These are phyloP conservation scores for Fennellomyces sp. DNA, from an alignment of 371 early-diverging fungal species.

Conservation along the genomic window DNA sequence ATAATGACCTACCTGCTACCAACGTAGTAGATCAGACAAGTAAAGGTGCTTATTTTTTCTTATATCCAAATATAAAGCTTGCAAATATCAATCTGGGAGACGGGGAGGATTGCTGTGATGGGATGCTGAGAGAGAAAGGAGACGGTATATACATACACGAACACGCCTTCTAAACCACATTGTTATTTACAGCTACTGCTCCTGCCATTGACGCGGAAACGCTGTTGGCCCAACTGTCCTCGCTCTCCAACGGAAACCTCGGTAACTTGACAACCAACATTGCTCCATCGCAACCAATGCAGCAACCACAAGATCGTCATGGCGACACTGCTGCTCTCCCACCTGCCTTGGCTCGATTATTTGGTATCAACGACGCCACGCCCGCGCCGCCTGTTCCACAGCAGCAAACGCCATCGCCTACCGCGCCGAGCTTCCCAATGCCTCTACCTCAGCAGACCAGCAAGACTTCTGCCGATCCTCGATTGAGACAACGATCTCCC, in stretches of 20 bases:
- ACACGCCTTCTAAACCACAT: not conserved
- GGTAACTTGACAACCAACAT: slow-evolving; percentile 23
- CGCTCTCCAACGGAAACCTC: slow-evolving; percentile 29
- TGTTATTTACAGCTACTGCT: slow-evolving; percentile 1
- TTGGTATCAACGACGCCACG: slow-evolving; percentile 31
- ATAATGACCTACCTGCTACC: slow-evolving; percentile 15
- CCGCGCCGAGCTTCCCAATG: not conserved
- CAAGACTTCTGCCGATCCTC: slow-evolving; percentile 2
- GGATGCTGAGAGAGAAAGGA: not conserved
- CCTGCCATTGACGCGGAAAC: slow-evolving; percentile 34
- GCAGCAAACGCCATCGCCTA: not conserved
- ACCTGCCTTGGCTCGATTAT: slow-evolving; percentile 36
- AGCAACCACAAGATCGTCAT: not conserved
- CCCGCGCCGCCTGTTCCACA: slow-evolving; percentile 7
- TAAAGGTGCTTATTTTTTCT: slow-evolving; percentile 19
- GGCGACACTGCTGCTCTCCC: slow-evolving; percentile 21
- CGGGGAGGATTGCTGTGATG: not conserved
- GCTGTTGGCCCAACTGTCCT: slow-evolving; percentile 32
- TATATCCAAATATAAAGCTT: not conserved
- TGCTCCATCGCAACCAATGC: slow-evolving; percentile 1
- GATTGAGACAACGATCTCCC: not conserved
- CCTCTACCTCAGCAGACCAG: not conserved
- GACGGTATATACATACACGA: not conserved
- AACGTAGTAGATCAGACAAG: slow-evolving; percentile 8
- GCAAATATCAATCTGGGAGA: not conserved